phyloP scores from a whole-genome alignment of 345 rosid genomes.

The Trapa incisa region DNA sequence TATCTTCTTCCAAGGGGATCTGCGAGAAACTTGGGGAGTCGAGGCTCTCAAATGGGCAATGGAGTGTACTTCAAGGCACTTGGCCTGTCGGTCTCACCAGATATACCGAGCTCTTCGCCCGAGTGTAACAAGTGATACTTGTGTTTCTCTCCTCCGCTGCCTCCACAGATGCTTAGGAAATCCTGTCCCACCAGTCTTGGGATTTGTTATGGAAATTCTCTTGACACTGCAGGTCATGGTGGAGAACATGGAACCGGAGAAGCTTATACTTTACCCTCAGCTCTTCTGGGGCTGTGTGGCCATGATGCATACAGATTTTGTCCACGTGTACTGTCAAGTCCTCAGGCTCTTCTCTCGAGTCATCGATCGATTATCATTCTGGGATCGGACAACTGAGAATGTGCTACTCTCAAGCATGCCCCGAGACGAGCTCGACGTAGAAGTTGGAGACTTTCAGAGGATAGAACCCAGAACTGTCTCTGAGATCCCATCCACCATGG shows the following conservation, averaged over 20 bases:
- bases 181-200: slow-evolving; percentile 91
- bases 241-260: slow-evolving; percentile 99
- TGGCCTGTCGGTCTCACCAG: slow-evolving; percentile 98
- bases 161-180: slow-evolving; percentile 93
- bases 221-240: slow-evolving; percentile 96
- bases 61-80: slow-evolving; percentile 99
- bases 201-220: slow-evolving; percentile 91
- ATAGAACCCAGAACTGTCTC: slow-evolving; percentile 51
- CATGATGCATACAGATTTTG: slow-evolving; percentile 98
- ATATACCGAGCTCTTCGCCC: slow-evolving; percentile 95
- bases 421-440: slow-evolving; percentile 64
- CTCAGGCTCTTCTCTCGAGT: slow-evolving; percentile 93
- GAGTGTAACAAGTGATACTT: slow-evolving; percentile 84
- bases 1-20: slow-evolving; percentile 98
- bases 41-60: slow-evolving; percentile 99
- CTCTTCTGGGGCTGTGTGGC: slow-evolving; percentile 99
- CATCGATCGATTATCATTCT: slow-evolving; percentile 75
- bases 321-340: slow-evolving; percentile 95
- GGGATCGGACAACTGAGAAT: slow-evolving; percentile 89
- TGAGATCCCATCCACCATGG: slow-evolving; percentile 57
- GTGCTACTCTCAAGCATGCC: slow-evolving; percentile 99
- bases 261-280: slow-evolving; percentile 93
- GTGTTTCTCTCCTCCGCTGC: slow-evolving; percentile 88
- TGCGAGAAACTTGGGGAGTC: slow-evolving; percentile 94
- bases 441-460: slow-evolving; percentile 52